phyloP scores from a whole-genome alignment of 257 asterid genomes.

The Solanum chmielewskii region DNA sequence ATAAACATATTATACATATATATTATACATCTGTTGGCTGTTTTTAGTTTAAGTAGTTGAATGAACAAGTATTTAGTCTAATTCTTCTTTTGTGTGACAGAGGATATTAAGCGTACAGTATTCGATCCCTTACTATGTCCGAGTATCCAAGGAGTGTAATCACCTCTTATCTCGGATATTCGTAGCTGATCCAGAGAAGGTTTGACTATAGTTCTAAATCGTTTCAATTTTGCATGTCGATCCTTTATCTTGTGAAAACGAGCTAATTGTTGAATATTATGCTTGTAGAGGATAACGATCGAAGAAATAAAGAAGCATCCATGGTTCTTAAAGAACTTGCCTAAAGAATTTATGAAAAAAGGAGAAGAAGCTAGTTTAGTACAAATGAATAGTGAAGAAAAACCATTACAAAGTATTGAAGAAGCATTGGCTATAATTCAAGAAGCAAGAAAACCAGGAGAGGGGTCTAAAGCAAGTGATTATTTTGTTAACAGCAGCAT shows the following conservation, averaged over 20 bases:
- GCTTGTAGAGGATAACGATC: neutral
- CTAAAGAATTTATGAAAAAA: neutral
- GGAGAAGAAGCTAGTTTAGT: neutral
- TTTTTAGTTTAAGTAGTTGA: neutral
- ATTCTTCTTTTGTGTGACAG: neutral
- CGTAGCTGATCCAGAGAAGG: neutral
- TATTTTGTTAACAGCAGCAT: neutral
- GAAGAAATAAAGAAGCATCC: slow-evolving; percentile 1
- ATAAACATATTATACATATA: neutral
- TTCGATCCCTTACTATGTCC: neutral
- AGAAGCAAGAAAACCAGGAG: neutral
- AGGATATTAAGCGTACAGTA: neutral
- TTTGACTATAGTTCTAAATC: neutral
- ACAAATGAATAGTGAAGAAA: neutral
- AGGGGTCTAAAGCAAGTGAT: neutral
- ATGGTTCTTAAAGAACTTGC: neutral
- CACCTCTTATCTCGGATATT: neutral
- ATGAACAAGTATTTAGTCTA: neutral
- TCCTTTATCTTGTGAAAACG: neutral
- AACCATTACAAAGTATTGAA: neutral
- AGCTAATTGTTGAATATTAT: neutral
- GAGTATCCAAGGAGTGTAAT: neutral
- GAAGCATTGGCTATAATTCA: slow-evolving; percentile 2
- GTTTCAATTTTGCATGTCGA: neutral
- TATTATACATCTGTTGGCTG: neutral